A percentile compares a stretch with the other conserved stretches of the same genome.
Conservation (phyloP, 2,329 filamentous ascomycete genomes). For the Aspergillus amoenus region DNA sequence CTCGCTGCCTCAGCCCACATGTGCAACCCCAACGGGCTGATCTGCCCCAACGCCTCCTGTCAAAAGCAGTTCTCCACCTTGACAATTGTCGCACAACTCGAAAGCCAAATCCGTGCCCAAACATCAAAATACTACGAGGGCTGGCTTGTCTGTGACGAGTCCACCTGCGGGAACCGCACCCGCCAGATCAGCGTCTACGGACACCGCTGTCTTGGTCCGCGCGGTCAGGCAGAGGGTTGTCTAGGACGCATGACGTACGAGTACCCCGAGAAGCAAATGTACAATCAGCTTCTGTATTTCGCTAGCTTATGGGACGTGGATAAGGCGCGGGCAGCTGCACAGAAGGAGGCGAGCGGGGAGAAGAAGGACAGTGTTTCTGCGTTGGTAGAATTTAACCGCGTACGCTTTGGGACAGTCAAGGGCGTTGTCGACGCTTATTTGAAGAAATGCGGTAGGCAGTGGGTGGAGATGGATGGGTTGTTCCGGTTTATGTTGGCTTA, state of each 20-base stretch:
- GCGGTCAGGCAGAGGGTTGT: conserved; percentile 80
- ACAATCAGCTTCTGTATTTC: conserved; percentile 92
- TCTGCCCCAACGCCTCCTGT: conserved; percentile 67
- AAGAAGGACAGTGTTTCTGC: conserved; percentile 66
- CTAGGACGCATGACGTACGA: conserved; percentile 85
- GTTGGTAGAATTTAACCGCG: conserved; percentile 78
- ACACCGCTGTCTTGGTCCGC: conserved; percentile 81
- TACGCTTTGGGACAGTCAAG: conserved; percentile 73
- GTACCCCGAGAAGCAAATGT: conserved; percentile 82
- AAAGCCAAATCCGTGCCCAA: conserved; percentile 75
- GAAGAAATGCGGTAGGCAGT: conserved; percentile 85
- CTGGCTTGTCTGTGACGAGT: conserved; percentile 87
- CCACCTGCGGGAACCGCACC: conserved; percentile 80
- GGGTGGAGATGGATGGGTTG: conserved; percentile 89
- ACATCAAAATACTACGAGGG: conserved; percentile 87
- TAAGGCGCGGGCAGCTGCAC: conserved; percentile 62
- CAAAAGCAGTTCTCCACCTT: conserved; percentile 64
- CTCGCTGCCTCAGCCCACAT: conserved; percentile 58
- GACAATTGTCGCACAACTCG: conserved; percentile 80
- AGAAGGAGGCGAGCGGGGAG: conserved; percentile 51
- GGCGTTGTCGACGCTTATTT: conserved; percentile 78
- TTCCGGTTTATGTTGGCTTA: conserved; percentile 63
- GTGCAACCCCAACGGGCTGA: conserved; percentile 71
- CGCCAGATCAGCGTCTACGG: conserved; percentile 93
- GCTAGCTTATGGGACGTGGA: conserved; percentile 85